These are phyloP conservation scores for Lactarius sanguifluus DNA, from an alignment of 768 basidiomycete genomes.

Conservation along the genomic window DNA sequence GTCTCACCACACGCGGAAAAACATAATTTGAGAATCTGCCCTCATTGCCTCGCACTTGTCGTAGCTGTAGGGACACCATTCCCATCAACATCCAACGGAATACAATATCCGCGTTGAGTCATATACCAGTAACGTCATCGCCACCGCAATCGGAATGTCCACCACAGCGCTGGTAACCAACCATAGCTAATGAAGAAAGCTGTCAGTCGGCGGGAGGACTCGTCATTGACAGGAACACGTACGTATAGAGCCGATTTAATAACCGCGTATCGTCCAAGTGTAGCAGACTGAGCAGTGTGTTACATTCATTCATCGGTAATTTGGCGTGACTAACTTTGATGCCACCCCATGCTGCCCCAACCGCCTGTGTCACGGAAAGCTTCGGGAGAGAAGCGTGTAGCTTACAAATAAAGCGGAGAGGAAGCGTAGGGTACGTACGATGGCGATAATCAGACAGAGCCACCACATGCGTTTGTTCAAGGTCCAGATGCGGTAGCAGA, in stretches of 20 bases:
- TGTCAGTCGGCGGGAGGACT: not conserved
- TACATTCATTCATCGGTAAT: not conserved
- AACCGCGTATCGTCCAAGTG: conserved; percentile 3
- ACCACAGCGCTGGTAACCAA: conserved; percentile 7
- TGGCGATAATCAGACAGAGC: conserved; percentile 5
- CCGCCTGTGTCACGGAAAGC: conserved; percentile 6
- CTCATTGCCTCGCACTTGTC: conserved; percentile 7
- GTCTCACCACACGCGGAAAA: conserved; percentile 29
- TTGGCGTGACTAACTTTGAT: not conserved
- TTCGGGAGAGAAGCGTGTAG: not conserved
- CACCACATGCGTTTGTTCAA: conserved; percentile 17
- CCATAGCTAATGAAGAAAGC: conserved; percentile 16
- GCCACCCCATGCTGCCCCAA: conserved; percentile 5
- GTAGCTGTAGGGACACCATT: not conserved
- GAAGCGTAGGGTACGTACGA: not conserved
- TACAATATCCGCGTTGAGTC: not conserved
- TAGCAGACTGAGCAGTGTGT: not conserved
- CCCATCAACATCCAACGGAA: not conserved
- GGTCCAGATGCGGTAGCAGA: conserved; percentile 21
- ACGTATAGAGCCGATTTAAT: conserved; percentile 10
- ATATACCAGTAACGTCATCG: conserved; percentile 19
- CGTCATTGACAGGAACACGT: not conserved
- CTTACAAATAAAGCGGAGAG: not conserved
- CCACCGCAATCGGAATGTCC: conserved; percentile 19
- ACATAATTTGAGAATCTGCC: conserved; percentile 16